Conservation (phyloP, 83 land plant genomes). For the Picea abies region DNA sequence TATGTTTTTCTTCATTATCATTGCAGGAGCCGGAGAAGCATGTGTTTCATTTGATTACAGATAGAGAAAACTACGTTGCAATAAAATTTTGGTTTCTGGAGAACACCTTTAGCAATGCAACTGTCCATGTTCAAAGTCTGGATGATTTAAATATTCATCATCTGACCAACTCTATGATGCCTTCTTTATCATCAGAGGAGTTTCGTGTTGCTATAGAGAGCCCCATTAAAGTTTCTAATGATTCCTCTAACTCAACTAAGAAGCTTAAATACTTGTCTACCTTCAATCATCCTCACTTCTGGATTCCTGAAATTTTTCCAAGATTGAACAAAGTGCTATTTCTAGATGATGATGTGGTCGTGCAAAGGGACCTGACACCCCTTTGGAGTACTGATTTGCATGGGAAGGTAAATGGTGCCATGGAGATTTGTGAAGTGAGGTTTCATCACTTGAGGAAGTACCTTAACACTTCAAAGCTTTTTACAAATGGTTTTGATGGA, state of each 20-base stretch:
- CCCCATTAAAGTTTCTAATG: not conserved
- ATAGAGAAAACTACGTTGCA: slow-evolving; percentile 62
- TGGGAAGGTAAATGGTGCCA: slow-evolving; percentile 78
- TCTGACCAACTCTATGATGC: slow-evolving; percentile 8
- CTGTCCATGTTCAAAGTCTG: slow-evolving; percentile 53
- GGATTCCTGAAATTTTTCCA: slow-evolving; percentile 58
- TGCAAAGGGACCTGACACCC: slow-evolving; percentile 61
- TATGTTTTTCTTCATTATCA: not conserved
- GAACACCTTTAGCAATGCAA: slow-evolving; percentile 41
- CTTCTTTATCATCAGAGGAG: slow-evolving; percentile 41
- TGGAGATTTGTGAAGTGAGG: slow-evolving; percentile 45
- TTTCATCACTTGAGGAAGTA: too few species aligned
- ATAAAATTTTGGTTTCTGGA: slow-evolving; percentile 69
- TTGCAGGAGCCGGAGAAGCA: slow-evolving; percentile 61
- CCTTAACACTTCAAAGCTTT: slow-evolving; percentile 17
- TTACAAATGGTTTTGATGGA: slow-evolving; percentile 14
- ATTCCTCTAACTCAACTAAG: slow-evolving; percentile 7
- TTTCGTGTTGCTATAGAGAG: too few species aligned
- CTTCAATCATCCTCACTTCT: slow-evolving; percentile 61
- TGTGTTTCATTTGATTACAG: slow-evolving; percentile 77
- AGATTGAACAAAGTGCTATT: slow-evolving; percentile 59
- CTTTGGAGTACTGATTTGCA: slow-evolving; percentile 64
- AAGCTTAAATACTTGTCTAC: too few species aligned
- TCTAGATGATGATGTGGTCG: slow-evolving; percentile 76
- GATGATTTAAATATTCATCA: slow-evolving; percentile 32